Evolutionary conservation across 441 rosid species (phyloP).

Genomic region (Rhodomyrtus psidioides): DNA sequence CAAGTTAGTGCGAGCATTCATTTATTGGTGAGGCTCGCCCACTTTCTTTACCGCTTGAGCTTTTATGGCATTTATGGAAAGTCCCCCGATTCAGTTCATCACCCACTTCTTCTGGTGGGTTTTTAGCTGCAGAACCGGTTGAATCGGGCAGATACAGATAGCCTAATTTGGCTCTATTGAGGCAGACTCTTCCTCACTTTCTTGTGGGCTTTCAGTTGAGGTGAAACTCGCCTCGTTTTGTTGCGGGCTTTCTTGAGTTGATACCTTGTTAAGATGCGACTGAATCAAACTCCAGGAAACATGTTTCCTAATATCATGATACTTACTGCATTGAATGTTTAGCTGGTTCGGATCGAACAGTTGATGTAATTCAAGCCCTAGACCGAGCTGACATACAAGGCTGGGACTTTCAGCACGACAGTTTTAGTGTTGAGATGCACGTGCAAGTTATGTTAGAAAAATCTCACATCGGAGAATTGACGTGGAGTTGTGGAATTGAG

Average conservation of each 20-base stretch:
- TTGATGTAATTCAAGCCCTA: background rate
- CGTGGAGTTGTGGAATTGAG: no score
- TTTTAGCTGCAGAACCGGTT: background rate
- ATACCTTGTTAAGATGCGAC: background rate
- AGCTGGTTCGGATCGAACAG: background rate
- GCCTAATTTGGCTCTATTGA: background rate
- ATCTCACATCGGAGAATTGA: no score
- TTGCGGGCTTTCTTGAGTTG: background rate
- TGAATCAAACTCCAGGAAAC: background rate
- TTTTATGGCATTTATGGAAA: background rate
- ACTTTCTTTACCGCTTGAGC: background rate
- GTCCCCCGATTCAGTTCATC: background rate
- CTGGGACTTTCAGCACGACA: background rate
- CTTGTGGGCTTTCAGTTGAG: background rate
- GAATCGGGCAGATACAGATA: background rate
- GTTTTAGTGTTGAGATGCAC: background rate
- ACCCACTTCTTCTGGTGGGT: background rate
- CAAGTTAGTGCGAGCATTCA: background rate
- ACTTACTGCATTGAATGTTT: background rate
- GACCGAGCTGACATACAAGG: background rate
- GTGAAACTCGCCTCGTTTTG: background rate
- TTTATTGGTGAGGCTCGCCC: background rate
- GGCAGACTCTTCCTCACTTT: background rate
- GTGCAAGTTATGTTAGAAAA: no score
- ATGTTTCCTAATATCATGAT: background rate